Conservation (phyloP, 352 stramenopile genomes). For the Saprolegnia diclina region DNA sequence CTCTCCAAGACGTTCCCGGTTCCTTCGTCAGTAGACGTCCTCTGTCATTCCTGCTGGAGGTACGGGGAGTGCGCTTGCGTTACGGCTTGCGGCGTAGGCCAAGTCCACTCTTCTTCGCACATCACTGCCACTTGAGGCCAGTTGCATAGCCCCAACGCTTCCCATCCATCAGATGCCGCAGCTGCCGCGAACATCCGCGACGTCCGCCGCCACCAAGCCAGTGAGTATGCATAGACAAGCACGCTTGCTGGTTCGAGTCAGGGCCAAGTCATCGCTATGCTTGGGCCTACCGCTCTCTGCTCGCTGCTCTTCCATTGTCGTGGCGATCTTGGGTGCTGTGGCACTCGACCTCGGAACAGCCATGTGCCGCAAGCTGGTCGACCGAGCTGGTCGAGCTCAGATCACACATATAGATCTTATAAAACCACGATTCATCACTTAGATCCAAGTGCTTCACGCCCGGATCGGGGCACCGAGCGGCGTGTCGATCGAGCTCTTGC, state of each 20-base stretch:
- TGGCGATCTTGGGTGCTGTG: no score
- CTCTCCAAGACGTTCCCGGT: not conserved
- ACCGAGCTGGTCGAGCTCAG: no score
- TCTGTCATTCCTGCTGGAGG: not conserved
- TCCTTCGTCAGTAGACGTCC: not conserved
- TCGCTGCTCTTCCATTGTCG: no score
- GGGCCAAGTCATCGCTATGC: not conserved
- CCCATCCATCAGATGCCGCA: not conserved
- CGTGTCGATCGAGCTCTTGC: slow-evolving; percentile 13
- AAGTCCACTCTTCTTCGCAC: no score
- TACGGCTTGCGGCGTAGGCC: not conserved
- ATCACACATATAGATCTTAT: no score
- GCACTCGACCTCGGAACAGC: no score
- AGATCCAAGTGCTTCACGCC: not conserved
- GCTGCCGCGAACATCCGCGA: slow-evolving; percentile 10
- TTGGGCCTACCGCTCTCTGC: no score
- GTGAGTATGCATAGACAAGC: slow-evolving; percentile 4
- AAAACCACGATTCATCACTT: no score
- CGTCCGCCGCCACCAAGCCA: not conserved
- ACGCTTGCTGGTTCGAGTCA: no score
- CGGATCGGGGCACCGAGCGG: slow-evolving; percentile 14
- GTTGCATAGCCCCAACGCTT: no score
- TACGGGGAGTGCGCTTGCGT: not conserved
- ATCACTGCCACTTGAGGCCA: no score
- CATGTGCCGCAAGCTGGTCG: no score